Percentiles rank a stretch among this genome's conserved stretches.
Conservation (phyloP, 2,329 filamentous ascomycete species). For the Microcyclosporella mali region DNA sequence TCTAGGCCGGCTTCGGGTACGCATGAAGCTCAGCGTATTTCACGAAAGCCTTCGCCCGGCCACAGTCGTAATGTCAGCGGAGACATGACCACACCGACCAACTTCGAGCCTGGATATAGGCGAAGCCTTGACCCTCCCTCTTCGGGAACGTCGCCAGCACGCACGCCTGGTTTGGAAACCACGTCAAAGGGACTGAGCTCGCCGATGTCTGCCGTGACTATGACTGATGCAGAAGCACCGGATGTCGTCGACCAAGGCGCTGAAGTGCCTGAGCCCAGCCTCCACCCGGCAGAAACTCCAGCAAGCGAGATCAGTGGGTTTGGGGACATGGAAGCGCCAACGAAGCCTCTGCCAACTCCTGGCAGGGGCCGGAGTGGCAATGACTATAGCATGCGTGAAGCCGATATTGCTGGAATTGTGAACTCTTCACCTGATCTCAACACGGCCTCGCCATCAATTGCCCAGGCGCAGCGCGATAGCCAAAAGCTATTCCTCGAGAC, state of each 20-base stretch:
- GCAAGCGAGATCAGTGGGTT: slow-evolving; percentile 16
- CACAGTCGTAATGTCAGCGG: slow-evolving; percentile 38
- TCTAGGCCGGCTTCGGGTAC: slow-evolving; percentile 30
- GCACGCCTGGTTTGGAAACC: slow-evolving; percentile 49
- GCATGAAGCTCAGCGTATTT: slow-evolving; percentile 28
- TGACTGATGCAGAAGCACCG: slow-evolving; percentile 18
- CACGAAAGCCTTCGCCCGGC: slow-evolving; percentile 33
- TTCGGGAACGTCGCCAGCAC: slow-evolving; percentile 56
- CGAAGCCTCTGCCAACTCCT: slow-evolving; percentile 16
- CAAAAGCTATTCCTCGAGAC: slow-evolving; percentile 26
- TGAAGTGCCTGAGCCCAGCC: slow-evolving; percentile 18
- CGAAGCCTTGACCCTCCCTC: slow-evolving; percentile 55
- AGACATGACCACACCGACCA: slow-evolving; percentile 23
- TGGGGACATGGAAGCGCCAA: slow-evolving; percentile 1
- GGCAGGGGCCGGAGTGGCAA: slow-evolving; percentile 26
- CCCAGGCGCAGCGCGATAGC: slow-evolving; percentile 20
- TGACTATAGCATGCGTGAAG: slow-evolving; percentile 30
- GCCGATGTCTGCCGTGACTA: slow-evolving; percentile 23
- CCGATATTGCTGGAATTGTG: slow-evolving; percentile 26
- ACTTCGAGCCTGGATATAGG: slow-evolving; percentile 49
- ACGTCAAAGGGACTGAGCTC: slow-evolving; percentile 20
- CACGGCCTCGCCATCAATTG: slow-evolving; percentile 17
- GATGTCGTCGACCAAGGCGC: slow-evolving; percentile 21
- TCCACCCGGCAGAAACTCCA: slow-evolving; percentile 18
- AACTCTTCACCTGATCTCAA: slow-evolving; percentile 21